phyloP scores from a whole-genome alignment of 1,139 yeast species.

The Saccharomyces pastorianus region DNA sequence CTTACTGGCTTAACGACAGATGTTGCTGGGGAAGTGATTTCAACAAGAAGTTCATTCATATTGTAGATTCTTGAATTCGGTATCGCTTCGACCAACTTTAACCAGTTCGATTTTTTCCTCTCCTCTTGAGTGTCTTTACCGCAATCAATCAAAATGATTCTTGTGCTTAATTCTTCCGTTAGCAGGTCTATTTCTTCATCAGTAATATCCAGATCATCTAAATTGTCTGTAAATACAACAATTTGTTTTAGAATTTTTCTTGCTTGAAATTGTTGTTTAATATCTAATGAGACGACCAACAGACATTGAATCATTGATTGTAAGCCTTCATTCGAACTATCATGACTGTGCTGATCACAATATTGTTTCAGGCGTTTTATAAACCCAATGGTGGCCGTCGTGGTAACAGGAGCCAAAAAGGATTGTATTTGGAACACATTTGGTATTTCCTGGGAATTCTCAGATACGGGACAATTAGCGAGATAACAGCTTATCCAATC shows the following conservation, averaged over 20 bases:
- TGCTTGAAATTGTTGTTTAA: conserved; percentile 29
- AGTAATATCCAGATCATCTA: conserved; percentile 33
- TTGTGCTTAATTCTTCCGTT: conserved; percentile 19
- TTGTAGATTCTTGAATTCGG: conserved; percentile 20
- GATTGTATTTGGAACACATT: conserved; percentile 19
- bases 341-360: not conserved
- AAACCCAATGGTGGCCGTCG: conserved; percentile 7
- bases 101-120: conserved; percentile 18
- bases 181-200: conserved; percentile 23
- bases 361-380: conserved; percentile 6
- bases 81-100: conserved; percentile 14
- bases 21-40: conserved; percentile 16
- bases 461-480: conserved; percentile 24
- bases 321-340: conserved; percentile 2
- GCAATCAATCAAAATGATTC: conserved; percentile 19
- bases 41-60: conserved; percentile 17
- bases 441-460: conserved; percentile 22
- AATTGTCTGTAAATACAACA: conserved; percentile 41
- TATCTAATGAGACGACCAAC: conserved; percentile 30
- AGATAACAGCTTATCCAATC: conserved; percentile 27
- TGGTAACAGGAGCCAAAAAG: conserved; percentile 23
- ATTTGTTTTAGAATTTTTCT: conserved; percentile 35
- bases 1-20: conserved; percentile 32
- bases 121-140: conserved; percentile 4
- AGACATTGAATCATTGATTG: conserved; percentile 25